phyloP scores from a whole-genome alignment of 2,329 filamentous ascomycete species.

The Colletotrichum sp. region DNA sequence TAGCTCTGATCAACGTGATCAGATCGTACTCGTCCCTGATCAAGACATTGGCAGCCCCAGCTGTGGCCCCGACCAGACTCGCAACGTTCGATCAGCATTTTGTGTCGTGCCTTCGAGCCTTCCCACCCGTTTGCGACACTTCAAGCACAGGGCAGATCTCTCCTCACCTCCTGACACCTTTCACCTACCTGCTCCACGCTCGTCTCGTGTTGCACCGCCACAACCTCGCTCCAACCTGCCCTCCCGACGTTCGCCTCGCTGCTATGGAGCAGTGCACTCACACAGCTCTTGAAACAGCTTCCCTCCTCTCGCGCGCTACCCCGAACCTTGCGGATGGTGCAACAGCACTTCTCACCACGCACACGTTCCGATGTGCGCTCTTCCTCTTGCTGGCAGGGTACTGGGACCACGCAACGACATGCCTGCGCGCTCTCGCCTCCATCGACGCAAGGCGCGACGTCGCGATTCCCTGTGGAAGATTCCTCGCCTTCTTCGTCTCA shows the following conservation, averaged over 20 bases:
- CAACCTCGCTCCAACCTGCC: slow-evolving; percentile 78
- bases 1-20: slow-evolving; percentile 82
- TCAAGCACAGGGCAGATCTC: slow-evolving; percentile 72
- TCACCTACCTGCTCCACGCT: slow-evolving; percentile 81
- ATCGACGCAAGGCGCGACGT: slow-evolving; percentile 76
- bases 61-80: slow-evolving; percentile 70
- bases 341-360: slow-evolving; percentile 77
- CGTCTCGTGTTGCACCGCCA: slow-evolving; percentile 88
- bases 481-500: slow-evolving; percentile 81
- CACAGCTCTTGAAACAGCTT: slow-evolving; percentile 79
- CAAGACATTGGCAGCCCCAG: slow-evolving; percentile 71
- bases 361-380: slow-evolving; percentile 86
- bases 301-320: slow-evolving; percentile 71
- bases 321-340: slow-evolving; percentile 69
- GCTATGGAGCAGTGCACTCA: slow-evolving; percentile 80
- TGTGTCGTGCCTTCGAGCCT: slow-evolving; percentile 72
- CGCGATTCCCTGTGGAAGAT: slow-evolving; percentile 80
- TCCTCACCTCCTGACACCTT: slow-evolving; percentile 74
- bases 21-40: slow-evolving; percentile 77
- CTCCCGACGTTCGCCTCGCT: slow-evolving; percentile 66
- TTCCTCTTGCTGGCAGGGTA: slow-evolving; percentile 79
- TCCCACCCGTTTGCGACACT: slow-evolving; percentile 77
- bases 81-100: slow-evolving; percentile 86
- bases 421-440: slow-evolving; percentile 72
- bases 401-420: slow-evolving; percentile 73